Conservation (phyloP, 352 stramenopile species). For the Blastocystis sp. region DNA sequence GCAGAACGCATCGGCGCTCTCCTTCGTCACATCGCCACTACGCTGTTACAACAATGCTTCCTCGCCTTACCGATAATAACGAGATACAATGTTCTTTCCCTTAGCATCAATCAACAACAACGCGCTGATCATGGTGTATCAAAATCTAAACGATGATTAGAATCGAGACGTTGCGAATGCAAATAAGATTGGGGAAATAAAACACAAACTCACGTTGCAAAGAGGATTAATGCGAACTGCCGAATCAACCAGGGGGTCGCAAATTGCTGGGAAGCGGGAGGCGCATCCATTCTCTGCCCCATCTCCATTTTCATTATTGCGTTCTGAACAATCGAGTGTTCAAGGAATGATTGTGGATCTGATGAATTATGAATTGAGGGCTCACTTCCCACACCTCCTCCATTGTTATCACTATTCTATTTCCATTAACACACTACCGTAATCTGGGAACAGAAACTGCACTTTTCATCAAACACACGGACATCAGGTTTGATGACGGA, state of each 20-base stretch:
- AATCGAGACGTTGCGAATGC: not conserved
- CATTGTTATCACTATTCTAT: too few species aligned
- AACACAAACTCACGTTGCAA: not conserved
- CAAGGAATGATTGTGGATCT: not conserved
- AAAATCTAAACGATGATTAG: not conserved
- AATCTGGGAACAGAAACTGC: too few species aligned
- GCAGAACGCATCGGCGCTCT: constrained; percentile 70
- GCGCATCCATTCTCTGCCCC: not conserved
- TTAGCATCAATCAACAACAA: constrained; percentile 60
- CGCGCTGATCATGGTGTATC: constrained; percentile 1
- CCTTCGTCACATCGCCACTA: constrained; percentile 70
- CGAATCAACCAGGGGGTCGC: not conserved
- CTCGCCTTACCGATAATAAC: constrained; percentile 22
- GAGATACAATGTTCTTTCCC: constrained; percentile 51
- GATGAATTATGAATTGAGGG: not conserved
- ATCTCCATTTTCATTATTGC: not conserved
- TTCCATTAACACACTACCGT: too few species aligned
- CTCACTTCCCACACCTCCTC: too few species aligned
- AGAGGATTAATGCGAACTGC: not conserved
- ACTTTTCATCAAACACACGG: too few species aligned
- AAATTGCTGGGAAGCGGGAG: not conserved
- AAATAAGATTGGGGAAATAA: not conserved
- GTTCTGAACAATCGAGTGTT: not conserved
- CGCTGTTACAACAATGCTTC: not conserved
- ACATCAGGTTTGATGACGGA: too few species aligned